A percentile compares a stretch with the other conserved stretches of the same genome.
Conservation (phyloP, 148 eudicot species). For the Oxyria digyna region DNA sequence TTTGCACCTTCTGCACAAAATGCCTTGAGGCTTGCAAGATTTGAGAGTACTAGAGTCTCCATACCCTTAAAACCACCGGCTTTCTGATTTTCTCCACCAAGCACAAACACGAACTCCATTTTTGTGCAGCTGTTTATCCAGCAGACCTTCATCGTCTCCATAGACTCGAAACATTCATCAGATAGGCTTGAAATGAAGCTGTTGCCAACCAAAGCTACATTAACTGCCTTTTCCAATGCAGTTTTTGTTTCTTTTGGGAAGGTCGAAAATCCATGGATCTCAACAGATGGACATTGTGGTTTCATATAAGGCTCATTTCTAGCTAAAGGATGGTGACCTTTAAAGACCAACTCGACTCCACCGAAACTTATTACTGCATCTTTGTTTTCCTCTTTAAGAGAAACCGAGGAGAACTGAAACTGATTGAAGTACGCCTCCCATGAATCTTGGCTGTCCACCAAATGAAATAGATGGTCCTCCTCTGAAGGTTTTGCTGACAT, state of each 20-base stretch:
- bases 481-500: conserved; percentile 6
- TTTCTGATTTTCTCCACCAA: too few relatives aligned
- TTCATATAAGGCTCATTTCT: background rate
- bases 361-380: background rate
- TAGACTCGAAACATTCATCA: background rate
- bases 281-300: conserved; percentile 1
- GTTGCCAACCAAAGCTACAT: conserved; percentile 5
- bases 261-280: conserved; percentile 8
- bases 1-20: background rate
- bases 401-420: background rate
- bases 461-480: background rate
- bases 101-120: background rate
- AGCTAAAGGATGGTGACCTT: background rate
- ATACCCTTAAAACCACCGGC: background rate
- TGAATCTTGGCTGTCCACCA: background rate
- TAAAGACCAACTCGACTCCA: conserved; percentile 3
- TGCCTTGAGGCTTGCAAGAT: background rate
- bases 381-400: background rate
- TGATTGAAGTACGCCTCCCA: conserved; percentile 10
- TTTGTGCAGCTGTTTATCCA: conserved; percentile 1
- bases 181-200: background rate
- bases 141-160: background rate
- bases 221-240: conserved; percentile 5
- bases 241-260: background rate
- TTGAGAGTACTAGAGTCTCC: conserved; percentile 3